Evolutionary conservation across 2,329 filamentous ascomycete genomes (phyloP).

Genomic region (Fusarium subtropicale): DNA sequence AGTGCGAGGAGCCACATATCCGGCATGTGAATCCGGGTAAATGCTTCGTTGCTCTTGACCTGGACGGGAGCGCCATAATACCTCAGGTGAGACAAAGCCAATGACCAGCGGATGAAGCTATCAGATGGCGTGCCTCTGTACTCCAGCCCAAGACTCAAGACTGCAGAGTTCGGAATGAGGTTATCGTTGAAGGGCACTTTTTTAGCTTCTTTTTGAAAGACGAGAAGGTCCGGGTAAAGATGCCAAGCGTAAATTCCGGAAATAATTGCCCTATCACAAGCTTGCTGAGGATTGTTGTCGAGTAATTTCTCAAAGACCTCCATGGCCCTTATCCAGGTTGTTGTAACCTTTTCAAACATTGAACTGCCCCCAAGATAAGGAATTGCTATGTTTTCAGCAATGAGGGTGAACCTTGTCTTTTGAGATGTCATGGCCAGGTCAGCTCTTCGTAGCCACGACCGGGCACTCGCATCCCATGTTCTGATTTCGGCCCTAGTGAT

Average conservation of each 20-base stretch:
- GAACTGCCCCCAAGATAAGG: neutral
- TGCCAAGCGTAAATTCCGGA: neutral
- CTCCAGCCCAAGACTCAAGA: neutral
- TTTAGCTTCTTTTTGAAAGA: neutral
- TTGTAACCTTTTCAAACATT: neutral
- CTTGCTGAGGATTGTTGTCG: neutral
- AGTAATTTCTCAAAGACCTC: neutral
- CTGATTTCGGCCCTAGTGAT: neutral
- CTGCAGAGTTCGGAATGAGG: neutral
- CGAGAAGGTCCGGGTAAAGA: neutral
- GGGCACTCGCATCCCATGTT: neutral
- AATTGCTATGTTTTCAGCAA: neutral
- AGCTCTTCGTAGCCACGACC: neutral
- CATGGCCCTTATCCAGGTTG: neutral
- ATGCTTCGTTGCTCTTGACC: neutral
- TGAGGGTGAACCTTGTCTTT: neutral
- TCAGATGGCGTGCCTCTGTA: neutral
- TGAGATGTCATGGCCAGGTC: neutral
- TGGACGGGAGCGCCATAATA: neutral
- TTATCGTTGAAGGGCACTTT: neutral
- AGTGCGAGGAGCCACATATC: neutral
- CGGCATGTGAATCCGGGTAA: neutral
- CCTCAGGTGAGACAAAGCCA: neutral
- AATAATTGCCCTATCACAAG: neutral
- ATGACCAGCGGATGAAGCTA: neutral